Percentiles rank a stretch among this genome's conserved stretches.
Evolutionary conservation across 352 stramenopile genomes (phyloP).

Genomic region (Phytopythium ostracodes): DNA sequence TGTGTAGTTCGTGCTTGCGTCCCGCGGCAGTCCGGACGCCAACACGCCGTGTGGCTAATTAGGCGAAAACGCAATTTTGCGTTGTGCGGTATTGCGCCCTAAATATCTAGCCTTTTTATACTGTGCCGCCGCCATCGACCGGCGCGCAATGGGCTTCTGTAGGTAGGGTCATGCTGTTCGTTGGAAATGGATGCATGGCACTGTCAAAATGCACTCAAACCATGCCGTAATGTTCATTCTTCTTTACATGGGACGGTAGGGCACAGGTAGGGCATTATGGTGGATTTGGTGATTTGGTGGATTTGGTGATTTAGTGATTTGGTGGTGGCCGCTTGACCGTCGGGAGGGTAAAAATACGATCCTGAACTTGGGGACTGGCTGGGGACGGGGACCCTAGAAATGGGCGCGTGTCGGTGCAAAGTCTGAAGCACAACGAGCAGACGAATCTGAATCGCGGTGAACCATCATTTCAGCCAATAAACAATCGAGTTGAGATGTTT

Average conservation of each 20-base stretch:
- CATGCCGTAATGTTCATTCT: too few species aligned
- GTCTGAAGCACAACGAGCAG: background rate
- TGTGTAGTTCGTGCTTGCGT: background rate
- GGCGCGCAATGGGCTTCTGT: background rate
- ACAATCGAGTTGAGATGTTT: background rate
- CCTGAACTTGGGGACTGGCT: too few species aligned
- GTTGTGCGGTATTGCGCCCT: background rate
- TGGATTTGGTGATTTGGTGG: too few species aligned
- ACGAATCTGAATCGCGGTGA: background rate
- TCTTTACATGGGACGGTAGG: too few species aligned
- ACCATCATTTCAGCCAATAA: background rate
- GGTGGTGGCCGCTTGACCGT: too few species aligned
- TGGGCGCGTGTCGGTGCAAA: background rate
- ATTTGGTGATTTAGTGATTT: too few species aligned
- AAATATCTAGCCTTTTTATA: background rate
- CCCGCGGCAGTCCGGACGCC: background rate
- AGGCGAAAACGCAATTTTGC: background rate
- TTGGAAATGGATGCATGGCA: too few species aligned
- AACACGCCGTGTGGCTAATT: background rate
- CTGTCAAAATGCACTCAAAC: too few species aligned
- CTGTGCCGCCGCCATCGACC: background rate
- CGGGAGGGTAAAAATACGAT: background rate
- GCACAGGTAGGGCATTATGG: too few species aligned
- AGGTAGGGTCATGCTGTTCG: too few species aligned
- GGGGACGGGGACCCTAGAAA: too few species aligned